These are phyloP conservation scores for Kazachstania africana DNA, from an alignment of 805 yeast species.

Conservation along the genomic window DNA sequence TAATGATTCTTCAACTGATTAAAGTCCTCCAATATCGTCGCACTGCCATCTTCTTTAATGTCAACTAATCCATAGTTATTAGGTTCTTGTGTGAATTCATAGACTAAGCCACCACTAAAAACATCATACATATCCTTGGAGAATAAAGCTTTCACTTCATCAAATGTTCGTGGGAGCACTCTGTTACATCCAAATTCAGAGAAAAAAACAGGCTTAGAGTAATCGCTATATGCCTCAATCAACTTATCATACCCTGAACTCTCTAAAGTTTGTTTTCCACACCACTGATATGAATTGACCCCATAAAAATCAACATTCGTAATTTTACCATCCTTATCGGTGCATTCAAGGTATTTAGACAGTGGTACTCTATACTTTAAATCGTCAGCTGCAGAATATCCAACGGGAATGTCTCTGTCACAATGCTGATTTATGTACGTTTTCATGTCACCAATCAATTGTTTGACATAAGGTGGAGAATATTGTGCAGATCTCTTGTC, in stretches of 20 bases:
- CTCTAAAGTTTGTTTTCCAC: conserved; percentile 78
- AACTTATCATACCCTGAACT: conserved; percentile 68
- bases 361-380: conserved; percentile 57
- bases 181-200: conserved; percentile 91
- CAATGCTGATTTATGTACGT: conserved; percentile 58
- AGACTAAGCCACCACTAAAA: conserved; percentile 78
- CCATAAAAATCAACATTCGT: conserved; percentile 82
- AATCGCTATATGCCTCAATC: conserved; percentile 57
- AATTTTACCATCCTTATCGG: conserved; percentile 36
- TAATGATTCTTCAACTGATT: conserved; percentile 37
- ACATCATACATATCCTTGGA: conserved; percentile 61
- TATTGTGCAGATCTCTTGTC: conserved; percentile 50
- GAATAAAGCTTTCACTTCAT: conserved; percentile 60
- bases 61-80: conserved; percentile 71
- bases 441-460: conserved; percentile 87
- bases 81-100: conserved; percentile 68
- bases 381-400: conserved; percentile 90
- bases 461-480: conserved; percentile 75
- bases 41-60: conserved; percentile 32
- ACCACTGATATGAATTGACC: conserved; percentile 88
- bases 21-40: conserved; percentile 36
- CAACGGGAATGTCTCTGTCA: conserved; percentile 80
- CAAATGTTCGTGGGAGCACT: conserved; percentile 66
- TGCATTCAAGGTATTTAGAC: conserved; percentile 76
- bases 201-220: conserved; percentile 67